Conservation (phyloP, 371 early-diverging fungal species). For the Amoeboaphelidium occidentale region DNA sequence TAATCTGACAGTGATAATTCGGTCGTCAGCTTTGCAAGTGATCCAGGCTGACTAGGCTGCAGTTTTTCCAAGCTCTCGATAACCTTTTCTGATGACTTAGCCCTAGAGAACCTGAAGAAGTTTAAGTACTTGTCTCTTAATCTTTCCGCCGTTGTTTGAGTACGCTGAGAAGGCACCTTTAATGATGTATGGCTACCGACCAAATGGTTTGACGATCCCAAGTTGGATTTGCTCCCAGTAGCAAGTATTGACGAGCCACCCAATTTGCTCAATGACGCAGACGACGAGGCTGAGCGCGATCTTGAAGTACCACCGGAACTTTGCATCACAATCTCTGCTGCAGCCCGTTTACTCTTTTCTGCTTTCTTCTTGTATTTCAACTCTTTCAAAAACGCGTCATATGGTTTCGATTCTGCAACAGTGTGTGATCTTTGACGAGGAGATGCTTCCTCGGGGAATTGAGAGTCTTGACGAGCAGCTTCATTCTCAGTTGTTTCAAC, state of each 20-base stretch:
- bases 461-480: not conserved
- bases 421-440: not conserved
- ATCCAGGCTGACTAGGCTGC: too few species aligned
- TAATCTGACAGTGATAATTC: not conserved
- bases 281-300: too few species aligned
- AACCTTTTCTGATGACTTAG: not conserved
- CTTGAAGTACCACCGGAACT: too few species aligned
- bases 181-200: too few species aligned
- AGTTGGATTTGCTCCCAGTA: too few species aligned
- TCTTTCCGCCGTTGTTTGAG: too few species aligned
- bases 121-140: too few species aligned
- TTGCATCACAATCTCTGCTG: too few species aligned
- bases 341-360: not conserved
- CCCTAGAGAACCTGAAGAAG: not conserved
- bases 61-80: not conserved
- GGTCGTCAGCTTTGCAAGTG: not conserved
- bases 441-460: not conserved
- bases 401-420: not conserved
- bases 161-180: too few species aligned
- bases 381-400: not conserved
- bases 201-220: too few species aligned
- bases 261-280: too few species aligned
- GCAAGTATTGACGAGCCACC: too few species aligned
- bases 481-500: not conserved
- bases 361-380: not conserved